Evolutionary conservation across 495 filamentous ascomycete species (phyloP), one percentile per base, ranked within the genome.

Genomic region (Aspergillus bridgeri): DNA sequence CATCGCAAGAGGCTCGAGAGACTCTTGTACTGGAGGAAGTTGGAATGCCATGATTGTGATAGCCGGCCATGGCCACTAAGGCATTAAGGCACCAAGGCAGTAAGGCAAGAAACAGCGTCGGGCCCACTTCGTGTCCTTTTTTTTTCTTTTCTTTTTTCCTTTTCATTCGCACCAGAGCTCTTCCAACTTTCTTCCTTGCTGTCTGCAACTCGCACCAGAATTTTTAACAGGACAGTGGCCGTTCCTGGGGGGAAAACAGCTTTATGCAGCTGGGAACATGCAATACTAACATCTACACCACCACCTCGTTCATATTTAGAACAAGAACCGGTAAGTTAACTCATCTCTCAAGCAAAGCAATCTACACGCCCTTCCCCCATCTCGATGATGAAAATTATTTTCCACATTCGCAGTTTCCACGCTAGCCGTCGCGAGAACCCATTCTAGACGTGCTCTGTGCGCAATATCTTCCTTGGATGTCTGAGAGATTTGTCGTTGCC

Each of bases 321-420:
- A 27, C 22, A 21, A 22, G 48, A 22, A 13, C 5, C 29, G 13
- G 45, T 47, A 15, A 52, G 27, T 27, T 19, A 13, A 9, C 24
- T 42, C 21, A 19, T 29, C 17, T 56, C n/a, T 15, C 20, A 49
- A 19, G 24, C 49, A 48, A 24, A 25, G 24, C 24, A 8, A n/a
- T 20, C 38, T 8, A 27, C 20, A 38, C 33, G 2, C 42, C 24
- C 42, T 4, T 19, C 47, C 48, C 44, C 53, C 29, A 59, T 65
- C 59, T 65, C 69, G 58, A 65, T 63, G 60, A 51, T 48, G 63
- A 79, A 78, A 79, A 73, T 21, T 49, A 24, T 66, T 71, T 78
- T 67, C 76, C 71, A 76, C 75, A 78, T 79, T 79, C 76, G 76
- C 76, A 79, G 76, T 77, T 79, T 79, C 72, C 73, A 79, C 76